phyloP scores from a whole-genome alignment of 2,329 filamentous ascomycete species.

The Hypoxylon sp. region DNA sequence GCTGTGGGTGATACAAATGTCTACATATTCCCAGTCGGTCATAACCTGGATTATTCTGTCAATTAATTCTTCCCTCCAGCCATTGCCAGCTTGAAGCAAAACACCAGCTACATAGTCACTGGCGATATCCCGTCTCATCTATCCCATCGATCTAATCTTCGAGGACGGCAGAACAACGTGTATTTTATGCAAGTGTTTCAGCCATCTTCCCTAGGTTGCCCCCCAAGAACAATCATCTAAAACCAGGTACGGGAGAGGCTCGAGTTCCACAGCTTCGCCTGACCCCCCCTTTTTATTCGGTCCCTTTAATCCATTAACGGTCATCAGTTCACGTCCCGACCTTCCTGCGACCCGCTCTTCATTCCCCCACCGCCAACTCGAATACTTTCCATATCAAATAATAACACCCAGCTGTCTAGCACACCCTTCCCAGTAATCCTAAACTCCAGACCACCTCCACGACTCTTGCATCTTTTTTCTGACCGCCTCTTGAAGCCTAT shows the following conservation, averaged over 20 bases:
- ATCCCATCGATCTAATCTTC: conserved; percentile 5
- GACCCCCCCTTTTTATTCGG: conserved; percentile 45
- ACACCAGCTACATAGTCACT: background rate
- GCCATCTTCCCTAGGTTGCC: conserved; percentile 8
- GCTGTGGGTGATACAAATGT: conserved; percentile 19
- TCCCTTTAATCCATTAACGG: conserved; percentile 34
- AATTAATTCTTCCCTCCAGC: background rate
- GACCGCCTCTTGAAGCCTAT: conserved; percentile 12
- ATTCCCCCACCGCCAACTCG: conserved; percentile 40
- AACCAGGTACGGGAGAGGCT: conserved; percentile 33
- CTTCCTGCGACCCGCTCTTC: conserved; percentile 39
- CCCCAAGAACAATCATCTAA: conserved; percentile 1
- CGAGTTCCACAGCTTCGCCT: conserved; percentile 43
- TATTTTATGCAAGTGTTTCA: conserved; percentile 20
- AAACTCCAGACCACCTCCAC: conserved; percentile 18
- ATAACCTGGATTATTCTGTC: background rate
- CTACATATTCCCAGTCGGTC: conserved; percentile 15
- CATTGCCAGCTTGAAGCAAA: background rate
- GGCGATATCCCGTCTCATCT: conserved; percentile 5
- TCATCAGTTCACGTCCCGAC: conserved; percentile 36
- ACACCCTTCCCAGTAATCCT: conserved; percentile 14
- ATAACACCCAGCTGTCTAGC: conserved; percentile 39
- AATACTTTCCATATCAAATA: conserved; percentile 38
- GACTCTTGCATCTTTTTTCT: conserved; percentile 17
- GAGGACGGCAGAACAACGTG: conserved; percentile 3